Conservation (phyloP, 2,329 filamentous ascomycete genomes). For the Parastagonospora nodorum region DNA sequence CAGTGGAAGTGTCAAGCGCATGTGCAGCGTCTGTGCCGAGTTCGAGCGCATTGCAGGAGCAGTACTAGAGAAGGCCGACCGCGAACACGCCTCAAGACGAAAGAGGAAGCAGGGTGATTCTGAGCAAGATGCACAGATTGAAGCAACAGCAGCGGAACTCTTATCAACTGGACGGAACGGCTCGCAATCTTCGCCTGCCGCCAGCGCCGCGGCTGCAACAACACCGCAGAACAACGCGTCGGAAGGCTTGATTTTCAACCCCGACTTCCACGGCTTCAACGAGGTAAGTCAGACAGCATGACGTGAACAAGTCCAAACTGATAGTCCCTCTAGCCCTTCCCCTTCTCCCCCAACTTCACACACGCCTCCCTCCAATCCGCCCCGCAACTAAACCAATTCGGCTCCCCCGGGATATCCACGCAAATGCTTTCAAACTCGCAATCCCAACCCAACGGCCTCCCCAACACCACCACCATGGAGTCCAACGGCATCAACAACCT, state of each 20-base stretch:
- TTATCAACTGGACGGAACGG: constrained; percentile 33
- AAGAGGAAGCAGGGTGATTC: constrained; percentile 79
- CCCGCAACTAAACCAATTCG: constrained; percentile 33
- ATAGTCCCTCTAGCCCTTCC: constrained; percentile 39
- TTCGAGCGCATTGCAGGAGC: constrained; percentile 93
- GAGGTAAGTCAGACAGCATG: constrained; percentile 29
- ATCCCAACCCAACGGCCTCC: constrained; percentile 12
- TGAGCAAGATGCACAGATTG: constrained; percentile 45
- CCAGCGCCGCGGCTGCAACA: constrained; percentile 18
- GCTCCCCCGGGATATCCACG: constrained; percentile 37
- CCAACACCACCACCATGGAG: constrained; percentile 28
- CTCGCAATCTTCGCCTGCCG: constrained; percentile 30
- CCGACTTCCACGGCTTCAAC: constrained; percentile 45
- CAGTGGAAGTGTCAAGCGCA: constrained; percentile 88
- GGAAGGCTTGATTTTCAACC: constrained; percentile 40
- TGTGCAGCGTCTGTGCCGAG: constrained; percentile 92
- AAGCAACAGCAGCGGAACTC: constrained; percentile 44
- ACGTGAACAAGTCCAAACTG: too few relatives aligned
- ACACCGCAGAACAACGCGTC: constrained; percentile 19
- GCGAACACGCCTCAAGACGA: constrained; percentile 76
- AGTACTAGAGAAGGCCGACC: constrained; percentile 89
- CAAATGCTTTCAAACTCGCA: constrained; percentile 37
- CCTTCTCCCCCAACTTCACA: constrained; percentile 48
- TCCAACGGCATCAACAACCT: constrained; percentile 31
- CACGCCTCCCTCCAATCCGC: constrained; percentile 43